Base-by-base conservation (phyloP, 495 filamentous ascomycete species). In the Poronia punctata region DNA sequence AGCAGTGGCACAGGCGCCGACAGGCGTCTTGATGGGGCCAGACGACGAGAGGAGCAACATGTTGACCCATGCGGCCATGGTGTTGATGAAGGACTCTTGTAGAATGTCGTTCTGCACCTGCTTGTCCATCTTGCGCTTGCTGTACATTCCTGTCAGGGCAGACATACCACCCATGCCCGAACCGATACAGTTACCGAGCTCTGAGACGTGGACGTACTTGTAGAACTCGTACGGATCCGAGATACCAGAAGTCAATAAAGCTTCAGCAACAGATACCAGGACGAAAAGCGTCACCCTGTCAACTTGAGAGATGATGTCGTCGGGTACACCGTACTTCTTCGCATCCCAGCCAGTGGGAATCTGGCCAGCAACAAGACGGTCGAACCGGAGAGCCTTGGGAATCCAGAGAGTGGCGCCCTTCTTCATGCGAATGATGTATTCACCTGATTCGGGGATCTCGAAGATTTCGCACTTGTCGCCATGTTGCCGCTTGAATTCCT, bases 141-240 rank as follows among this genome's bases (percentile, higher is more conserved):
- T 94, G 71, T 97, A 96, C 92, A 99, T 97, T 43, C 89, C 89
- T 47, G 90, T 78, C 43, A 97, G 76, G 40, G 92, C 93, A 49
- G 77, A 76, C 34, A 86, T 87, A 62, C 92, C 92, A 73, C 92
- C 92, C 62, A 97, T 88, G 68, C 92, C 92, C 8, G 93, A 97
- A 59, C 92, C 92, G 47, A 99, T 77, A 63, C 93, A 97, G 72
- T 99, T 99, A 60, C 93, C 92, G 28, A 99, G 85, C 59, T 99
- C 85, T 2, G 93, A 96, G 36, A 99, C 77, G 61, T 99, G 92
- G 42, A 99, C 92, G 55, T 99, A 97, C 68, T 96, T 87, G 76
- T 99, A 99, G 67, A 99, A 97, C 65, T 99, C 92, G 54, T 96
- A 99, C 16, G 92, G 93, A 61, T 99, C 93, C n/a, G 89, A 96